Evolutionary conservation across 2,329 filamentous ascomycete genomes (phyloP).

Genomic region (Coniella vitis): DNA sequence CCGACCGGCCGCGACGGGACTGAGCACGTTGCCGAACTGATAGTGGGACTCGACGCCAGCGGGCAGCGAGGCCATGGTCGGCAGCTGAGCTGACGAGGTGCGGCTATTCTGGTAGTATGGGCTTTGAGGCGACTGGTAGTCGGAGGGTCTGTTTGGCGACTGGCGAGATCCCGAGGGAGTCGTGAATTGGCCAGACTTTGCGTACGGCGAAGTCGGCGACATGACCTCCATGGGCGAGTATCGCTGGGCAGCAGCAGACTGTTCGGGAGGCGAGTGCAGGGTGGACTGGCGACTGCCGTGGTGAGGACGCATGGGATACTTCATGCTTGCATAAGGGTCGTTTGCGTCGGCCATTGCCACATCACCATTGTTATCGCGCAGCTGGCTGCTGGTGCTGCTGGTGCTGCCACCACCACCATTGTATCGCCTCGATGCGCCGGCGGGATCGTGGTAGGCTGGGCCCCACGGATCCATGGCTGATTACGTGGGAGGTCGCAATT

Average conservation of each 20-base stretch:
- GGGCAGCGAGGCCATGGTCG: conserved; percentile 64
- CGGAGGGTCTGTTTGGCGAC: conserved; percentile 67
- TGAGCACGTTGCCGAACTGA: conserved; percentile 52
- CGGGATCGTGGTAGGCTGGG: conserved; percentile 59
- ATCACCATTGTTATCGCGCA: conserved; percentile 68
- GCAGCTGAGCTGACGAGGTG: conserved; percentile 57
- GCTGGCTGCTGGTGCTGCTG: conserved; percentile 43
- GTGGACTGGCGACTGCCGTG: conserved; percentile 49
- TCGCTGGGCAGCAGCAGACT: conserved; percentile 77
- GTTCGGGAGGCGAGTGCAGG: conserved; percentile 68
- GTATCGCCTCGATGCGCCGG: conserved; percentile 58
- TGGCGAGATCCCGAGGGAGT: conserved; percentile 55
- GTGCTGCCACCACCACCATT: conserved; percentile 43
- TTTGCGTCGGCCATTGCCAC: conserved; percentile 78
- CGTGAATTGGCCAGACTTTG: conserved; percentile 47
- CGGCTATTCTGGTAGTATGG: conserved; percentile 42
- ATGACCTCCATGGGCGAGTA: conserved; percentile 95
- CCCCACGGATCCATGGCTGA: conserved; percentile 52
- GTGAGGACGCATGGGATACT: conserved; percentile 74
- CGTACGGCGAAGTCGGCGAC: conserved; percentile 74
- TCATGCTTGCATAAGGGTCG: conserved; percentile 78
- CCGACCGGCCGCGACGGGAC: conserved; percentile 48
- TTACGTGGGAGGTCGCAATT: conserved; percentile 13
- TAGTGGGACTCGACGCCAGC: conserved; percentile 66
- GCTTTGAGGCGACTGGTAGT: conserved; percentile 44